Conservation (phyloP, 441 rosid genomes). For the Brassica balearica region DNA sequence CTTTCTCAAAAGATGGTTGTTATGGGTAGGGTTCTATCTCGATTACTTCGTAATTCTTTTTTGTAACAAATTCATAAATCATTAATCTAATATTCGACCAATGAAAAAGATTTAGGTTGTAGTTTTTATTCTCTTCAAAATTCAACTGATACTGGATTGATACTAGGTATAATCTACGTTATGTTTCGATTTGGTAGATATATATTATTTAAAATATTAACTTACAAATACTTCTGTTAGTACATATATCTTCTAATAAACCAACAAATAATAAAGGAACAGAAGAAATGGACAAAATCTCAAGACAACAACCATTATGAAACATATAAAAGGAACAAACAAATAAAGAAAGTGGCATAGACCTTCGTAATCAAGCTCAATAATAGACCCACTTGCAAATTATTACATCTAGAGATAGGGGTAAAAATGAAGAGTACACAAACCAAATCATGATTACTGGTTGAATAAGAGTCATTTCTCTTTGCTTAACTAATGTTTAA, state of each 20-base stretch:
- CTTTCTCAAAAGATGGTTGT: slow-evolving; percentile 34
- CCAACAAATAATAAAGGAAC: slow-evolving; percentile 3
- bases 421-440: slow-evolving; percentile 47
- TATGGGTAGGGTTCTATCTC: slow-evolving; percentile 27
- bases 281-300: slow-evolving; percentile 20
- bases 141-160: not conserved
- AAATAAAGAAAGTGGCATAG: slow-evolving; percentile 17
- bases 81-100: not conserved
- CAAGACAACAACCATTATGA: slow-evolving; percentile 33
- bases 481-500: slow-evolving; percentile 20
- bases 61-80: not conserved
- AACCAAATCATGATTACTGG: slow-evolving; percentile 28
- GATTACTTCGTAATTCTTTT: not conserved
- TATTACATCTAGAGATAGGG: slow-evolving; percentile 52
- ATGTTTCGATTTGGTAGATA: not conserved
- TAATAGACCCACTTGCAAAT: slow-evolving; percentile 70
- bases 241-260: not conserved
- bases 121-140: not conserved
- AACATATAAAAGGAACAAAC: slow-evolving; percentile 19
- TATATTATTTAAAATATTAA: slow-evolving; percentile 12
- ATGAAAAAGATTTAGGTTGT: not conserved
- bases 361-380: slow-evolving; percentile 43
- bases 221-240: slow-evolving; percentile 22
- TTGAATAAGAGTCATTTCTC: slow-evolving; percentile 17
- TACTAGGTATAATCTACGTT: not conserved